These are phyloP conservation scores for Metschnikowia drakensbergensis DNA, from an alignment of 805 yeast species.

Conservation along the genomic window DNA sequence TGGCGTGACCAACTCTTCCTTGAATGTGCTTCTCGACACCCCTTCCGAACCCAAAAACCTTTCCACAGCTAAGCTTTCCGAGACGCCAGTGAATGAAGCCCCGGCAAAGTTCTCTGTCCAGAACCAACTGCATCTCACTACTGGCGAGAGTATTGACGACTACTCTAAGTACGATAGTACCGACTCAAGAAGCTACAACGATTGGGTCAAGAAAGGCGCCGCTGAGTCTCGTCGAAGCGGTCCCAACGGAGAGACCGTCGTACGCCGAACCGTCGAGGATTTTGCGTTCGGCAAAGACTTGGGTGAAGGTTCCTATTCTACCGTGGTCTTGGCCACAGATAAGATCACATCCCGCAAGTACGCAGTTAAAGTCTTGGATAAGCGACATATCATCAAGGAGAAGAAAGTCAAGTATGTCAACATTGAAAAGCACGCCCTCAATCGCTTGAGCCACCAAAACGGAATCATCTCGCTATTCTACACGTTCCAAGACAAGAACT, in stretches of 20 bases:
- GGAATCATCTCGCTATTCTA: slow-evolving; percentile 69
- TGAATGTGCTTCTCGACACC: slow-evolving; percentile 34
- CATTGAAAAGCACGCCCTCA: slow-evolving; percentile 76
- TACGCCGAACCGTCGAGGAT: slow-evolving; percentile 38
- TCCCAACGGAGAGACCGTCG: slow-evolving; percentile 20
- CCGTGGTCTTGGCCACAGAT: slow-evolving; percentile 47
- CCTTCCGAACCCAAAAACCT: slow-evolving; percentile 21
- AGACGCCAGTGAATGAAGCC: slow-evolving; percentile 1
- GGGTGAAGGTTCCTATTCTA: slow-evolving; percentile 46
- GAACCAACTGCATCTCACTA: slow-evolving; percentile 6
- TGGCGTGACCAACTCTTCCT: slow-evolving; percentile 31
- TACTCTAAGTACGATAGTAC: slow-evolving; percentile 12
- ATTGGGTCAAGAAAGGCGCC: slow-evolving; percentile 36
- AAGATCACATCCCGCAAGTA: slow-evolving; percentile 52
- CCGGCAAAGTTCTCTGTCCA: background rate
- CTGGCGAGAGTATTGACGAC: slow-evolving; percentile 10
- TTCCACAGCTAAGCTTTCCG: slow-evolving; percentile 4
- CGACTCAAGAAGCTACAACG: slow-evolving; percentile 13
- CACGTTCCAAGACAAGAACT: slow-evolving; percentile 75
- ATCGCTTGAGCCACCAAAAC: slow-evolving; percentile 55
- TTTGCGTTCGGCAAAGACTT: slow-evolving; percentile 40
- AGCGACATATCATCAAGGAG: slow-evolving; percentile 73
- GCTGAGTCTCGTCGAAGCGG: slow-evolving; percentile 20
- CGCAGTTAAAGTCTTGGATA: slow-evolving; percentile 75
- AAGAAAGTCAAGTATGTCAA: slow-evolving; percentile 82